A percentile compares a stretch with the other conserved stretches of the same genome.
These are phyloP conservation scores for Alternaria infectoria DNA, from an alignment of 2,329 filamentous ascomycete genomes.

Conservation along the genomic window DNA sequence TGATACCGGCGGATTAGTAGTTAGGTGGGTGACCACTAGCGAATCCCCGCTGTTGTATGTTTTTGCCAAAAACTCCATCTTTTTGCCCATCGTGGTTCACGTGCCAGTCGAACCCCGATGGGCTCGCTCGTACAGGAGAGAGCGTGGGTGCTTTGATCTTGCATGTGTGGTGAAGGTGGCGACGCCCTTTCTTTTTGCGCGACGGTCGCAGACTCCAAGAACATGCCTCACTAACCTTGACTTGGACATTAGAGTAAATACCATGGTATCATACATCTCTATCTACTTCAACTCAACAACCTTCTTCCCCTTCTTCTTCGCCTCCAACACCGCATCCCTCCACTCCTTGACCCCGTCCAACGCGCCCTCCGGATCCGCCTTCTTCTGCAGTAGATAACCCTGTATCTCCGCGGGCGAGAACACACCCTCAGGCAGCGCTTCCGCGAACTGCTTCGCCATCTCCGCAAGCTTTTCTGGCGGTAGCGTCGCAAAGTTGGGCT, in stretches of 20 bases:
- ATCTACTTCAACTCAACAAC: slow-evolving; percentile 8
- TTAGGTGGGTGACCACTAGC: not conserved
- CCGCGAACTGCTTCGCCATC: slow-evolving; percentile 12
- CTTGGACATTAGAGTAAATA: not conserved
- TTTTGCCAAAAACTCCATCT: not conserved
- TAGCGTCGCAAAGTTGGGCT: not conserved
- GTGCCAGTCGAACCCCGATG: not conserved
- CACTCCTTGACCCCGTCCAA: not conserved
- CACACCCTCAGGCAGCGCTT: slow-evolving; percentile 1
- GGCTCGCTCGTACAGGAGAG: not conserved
- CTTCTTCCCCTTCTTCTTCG: slow-evolving; percentile 9
- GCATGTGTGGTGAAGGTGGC: too few species aligned
- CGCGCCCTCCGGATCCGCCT: slow-evolving; percentile 10
- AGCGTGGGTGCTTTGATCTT: too few species aligned
- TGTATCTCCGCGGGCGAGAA: slow-evolving; percentile 24
- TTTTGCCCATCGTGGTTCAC: not conserved
- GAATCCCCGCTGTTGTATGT: not conserved
- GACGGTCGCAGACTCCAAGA: not conserved
- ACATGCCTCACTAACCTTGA: not conserved
- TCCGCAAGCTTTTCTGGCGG: not conserved
- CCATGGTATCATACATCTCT: too few species aligned
- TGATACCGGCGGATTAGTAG: not conserved
- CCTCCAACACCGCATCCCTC: slow-evolving; percentile 9
- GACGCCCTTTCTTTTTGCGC: not conserved
- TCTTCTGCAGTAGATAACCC: slow-evolving; percentile 13